A percentile compares a stretch with the other conserved stretches of the same genome.
These are phyloP conservation scores for Fomes fomentarius DNA, from an alignment of 1,284 basidiomycete genomes.

Conservation along the genomic window DNA sequence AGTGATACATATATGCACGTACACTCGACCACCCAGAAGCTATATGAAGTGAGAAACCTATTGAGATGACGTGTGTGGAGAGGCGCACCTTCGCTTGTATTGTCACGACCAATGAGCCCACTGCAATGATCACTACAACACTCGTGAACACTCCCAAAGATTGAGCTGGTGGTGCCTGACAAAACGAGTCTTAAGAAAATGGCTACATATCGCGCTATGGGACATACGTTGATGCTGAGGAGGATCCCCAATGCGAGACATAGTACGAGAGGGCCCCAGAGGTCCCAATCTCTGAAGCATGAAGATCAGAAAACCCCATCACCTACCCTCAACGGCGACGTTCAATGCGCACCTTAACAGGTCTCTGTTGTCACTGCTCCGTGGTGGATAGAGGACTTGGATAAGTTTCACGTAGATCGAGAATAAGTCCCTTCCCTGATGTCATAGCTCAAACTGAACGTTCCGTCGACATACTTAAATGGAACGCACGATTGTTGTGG, in stretches of 20 bases:
- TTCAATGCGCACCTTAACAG: slow-evolving; percentile 70
- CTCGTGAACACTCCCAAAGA: slow-evolving; percentile 89
- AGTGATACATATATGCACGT: slow-evolving; percentile 33
- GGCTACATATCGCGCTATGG: slow-evolving; percentile 4
- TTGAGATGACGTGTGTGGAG: no score
- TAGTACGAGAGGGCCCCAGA: slow-evolving; percentile 92
- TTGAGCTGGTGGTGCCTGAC: slow-evolving; percentile 82
- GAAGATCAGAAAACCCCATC: slow-evolving; percentile 1
- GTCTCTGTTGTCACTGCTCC: slow-evolving; percentile 71
- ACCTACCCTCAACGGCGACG: no score
- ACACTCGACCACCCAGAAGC: slow-evolving; percentile 95
- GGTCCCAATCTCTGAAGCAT: slow-evolving; percentile 83
- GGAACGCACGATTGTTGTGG: slow-evolving; percentile 80
- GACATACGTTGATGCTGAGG: slow-evolving; percentile 82
- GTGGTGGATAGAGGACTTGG: slow-evolving; percentile 89
- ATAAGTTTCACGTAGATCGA: slow-evolving; percentile 92
- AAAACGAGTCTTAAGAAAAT: neutral
- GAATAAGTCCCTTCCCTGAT: slow-evolving; percentile 80
- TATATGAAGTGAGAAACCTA: slow-evolving; percentile 33
- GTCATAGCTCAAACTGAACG: neutral
- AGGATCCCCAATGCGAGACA: slow-evolving; percentile 86
- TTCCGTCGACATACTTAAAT: neutral
- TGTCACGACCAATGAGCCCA: slow-evolving; percentile 89
- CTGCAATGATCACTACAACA: slow-evolving; percentile 88
- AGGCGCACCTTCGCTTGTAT: slow-evolving; percentile 81